Conservation (phyloP, 2,329 filamentous ascomycete species). For the Cladosporium sphaerospermum region DNA sequence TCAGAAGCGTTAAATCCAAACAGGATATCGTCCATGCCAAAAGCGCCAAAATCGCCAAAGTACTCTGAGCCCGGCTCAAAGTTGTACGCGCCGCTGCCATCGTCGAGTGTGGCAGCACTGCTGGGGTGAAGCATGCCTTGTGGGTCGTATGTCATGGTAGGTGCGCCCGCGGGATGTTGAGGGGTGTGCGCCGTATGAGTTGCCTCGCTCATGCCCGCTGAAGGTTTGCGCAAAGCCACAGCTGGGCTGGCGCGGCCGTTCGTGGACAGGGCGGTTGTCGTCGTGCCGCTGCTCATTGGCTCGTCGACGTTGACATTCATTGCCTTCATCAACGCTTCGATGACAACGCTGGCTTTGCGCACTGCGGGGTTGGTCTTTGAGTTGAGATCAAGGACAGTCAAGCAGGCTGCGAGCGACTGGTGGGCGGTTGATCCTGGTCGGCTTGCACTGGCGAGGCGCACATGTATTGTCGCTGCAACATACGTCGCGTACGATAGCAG, state of each 20-base stretch:
- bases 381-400: slow-evolving; percentile 44
- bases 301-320: slow-evolving; percentile 30
- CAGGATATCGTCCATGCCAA: slow-evolving; percentile 25
- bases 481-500: slow-evolving; percentile 51
- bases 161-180: background rate
- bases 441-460: slow-evolving; percentile 44
- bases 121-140: background rate
- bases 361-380: slow-evolving; percentile 47
- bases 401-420: slow-evolving; percentile 36
- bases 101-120: background rate
- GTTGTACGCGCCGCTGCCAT: background rate
- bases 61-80: background rate
- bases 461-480: slow-evolving; percentile 48
- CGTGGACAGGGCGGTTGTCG: background rate
- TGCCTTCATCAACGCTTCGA: slow-evolving; percentile 41
- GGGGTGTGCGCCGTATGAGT: background rate
- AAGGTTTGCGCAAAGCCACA: background rate
- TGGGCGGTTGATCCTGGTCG: slow-evolving; percentile 35
- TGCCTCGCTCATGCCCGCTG: background rate
- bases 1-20: slow-evolving; percentile 30
- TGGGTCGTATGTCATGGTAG: background rate
- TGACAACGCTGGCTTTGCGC: slow-evolving; percentile 39
- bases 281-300: background rate
- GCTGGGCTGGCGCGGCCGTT: background rate
- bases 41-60: slow-evolving; percentile 11